Base-by-base conservation (phyloP, 2,329 filamentous ascomycete genomes). In the Amylocarpus encephaloides region DNA sequence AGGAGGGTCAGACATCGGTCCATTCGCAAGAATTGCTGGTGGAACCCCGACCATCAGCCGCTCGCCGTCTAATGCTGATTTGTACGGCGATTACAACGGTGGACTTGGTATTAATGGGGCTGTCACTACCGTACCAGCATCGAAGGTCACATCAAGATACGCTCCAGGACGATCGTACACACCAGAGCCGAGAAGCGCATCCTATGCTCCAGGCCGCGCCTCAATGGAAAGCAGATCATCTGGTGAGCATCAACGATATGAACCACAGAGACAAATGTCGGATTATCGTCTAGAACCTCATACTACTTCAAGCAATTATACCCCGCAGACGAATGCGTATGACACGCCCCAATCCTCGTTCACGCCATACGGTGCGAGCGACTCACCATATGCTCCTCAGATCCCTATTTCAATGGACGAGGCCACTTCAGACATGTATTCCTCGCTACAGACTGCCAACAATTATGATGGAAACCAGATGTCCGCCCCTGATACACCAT, bases 11-110 rank as follows among this genome's bases (percentile, higher is more conserved):
- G 85, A 88, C 52, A 68, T 78, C 46, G 88, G 90, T 0, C 90
- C 89, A 1, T 97, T 98, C 66, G 85, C 87, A 6, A 85, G 85
- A 48, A 81, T 96, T 46, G 77, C 86, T 26, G 81, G 85, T n/a
- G 82, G 82, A 29, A 87, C 86, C 2, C 86, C 87, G 6, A 85
- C 79, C 2, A 78, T 90, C 52, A 90, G 86, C 64, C 79, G 86
- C 38, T 82, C 85, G 2, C 83, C 86, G 3, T 93, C 87, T 4
- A 82, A 78, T 60, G 81, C 88, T 41, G 91, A 96, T 58, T 70
- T 87, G 5, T 94, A 62, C 53, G 68, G 67, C 13, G 63, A 59
- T 1, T 64, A 62, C 29, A 62, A 64, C 49, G 68, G 70, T 36
- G 65, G 54, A 35, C 60, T 61, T 46, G 58, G 54, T 51, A 64